Evolutionary conservation across 805 yeast genomes (phyloP).

Genomic region (Pichia nanzhaoensis): DNA sequence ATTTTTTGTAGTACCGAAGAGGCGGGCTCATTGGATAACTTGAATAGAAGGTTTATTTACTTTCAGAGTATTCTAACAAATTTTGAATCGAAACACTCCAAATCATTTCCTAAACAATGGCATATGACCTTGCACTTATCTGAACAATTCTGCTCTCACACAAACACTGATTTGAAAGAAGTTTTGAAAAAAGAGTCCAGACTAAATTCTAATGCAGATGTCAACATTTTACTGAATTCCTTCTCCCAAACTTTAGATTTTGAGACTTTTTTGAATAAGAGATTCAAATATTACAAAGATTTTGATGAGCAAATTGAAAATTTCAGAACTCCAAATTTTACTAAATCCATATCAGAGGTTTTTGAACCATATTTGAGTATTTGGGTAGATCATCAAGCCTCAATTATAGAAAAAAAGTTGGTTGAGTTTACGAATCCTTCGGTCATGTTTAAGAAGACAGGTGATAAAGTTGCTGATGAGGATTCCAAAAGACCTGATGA

Average conservation of each 20-base stretch:
- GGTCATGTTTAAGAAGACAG: slow-evolving; percentile 39
- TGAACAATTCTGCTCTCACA: slow-evolving; percentile 55
- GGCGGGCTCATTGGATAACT: slow-evolving; percentile 89
- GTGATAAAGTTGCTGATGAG: slow-evolving; percentile 25
- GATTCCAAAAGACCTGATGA: slow-evolving; percentile 17
- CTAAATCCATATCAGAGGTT: slow-evolving; percentile 47
- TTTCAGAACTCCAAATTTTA: slow-evolving; percentile 26
- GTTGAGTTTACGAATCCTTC: slow-evolving; percentile 55
- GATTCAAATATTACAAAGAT: slow-evolving; percentile 40
- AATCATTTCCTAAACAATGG: slow-evolving; percentile 69
- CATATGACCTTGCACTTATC: slow-evolving; percentile 57
- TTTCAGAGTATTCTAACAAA: slow-evolving; percentile 65
- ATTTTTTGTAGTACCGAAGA: slow-evolving; percentile 81
- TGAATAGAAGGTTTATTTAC: slow-evolving; percentile 73
- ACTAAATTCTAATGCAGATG: slow-evolving; percentile 33
- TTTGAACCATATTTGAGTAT: slow-evolving; percentile 81
- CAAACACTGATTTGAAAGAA: slow-evolving; percentile 57
- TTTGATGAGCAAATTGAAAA: slow-evolving; percentile 31
- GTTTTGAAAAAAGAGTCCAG: slow-evolving; percentile 40
- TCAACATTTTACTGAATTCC: slow-evolving; percentile 60
- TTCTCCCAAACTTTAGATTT: slow-evolving; percentile 77
- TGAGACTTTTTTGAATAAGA: slow-evolving; percentile 64
- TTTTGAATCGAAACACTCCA: slow-evolving; percentile 41
- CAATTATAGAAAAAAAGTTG: slow-evolving; percentile 52
- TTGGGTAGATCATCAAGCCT: slow-evolving; percentile 86